A percentile compares a stretch with the other conserved stretches of the same genome.
These are phyloP conservation scores for Spergularia azorica DNA, from an alignment of 179 eudicot genomes.

Conservation along the genomic window DNA sequence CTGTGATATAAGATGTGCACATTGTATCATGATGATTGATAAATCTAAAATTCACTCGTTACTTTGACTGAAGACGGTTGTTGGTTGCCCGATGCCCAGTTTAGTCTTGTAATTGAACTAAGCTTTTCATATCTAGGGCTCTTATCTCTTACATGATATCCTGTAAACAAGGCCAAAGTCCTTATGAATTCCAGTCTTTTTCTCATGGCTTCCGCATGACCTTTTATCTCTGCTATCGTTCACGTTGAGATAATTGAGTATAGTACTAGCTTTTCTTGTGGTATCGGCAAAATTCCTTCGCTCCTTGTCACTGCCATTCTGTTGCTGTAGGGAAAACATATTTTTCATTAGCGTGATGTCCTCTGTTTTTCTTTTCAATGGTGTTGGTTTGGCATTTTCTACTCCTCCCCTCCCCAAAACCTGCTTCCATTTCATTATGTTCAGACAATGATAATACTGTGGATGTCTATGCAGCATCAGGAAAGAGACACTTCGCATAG, in stretches of 20 bases:
- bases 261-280: not conserved
- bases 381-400: not conserved
- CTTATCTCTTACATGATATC: not conserved
- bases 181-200: not conserved
- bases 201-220: not conserved
- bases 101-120: not conserved
- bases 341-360: not conserved
- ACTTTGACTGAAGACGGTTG: not conserved
- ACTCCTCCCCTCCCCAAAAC: not conserved
- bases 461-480: conserved; percentile 46
- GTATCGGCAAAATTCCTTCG: not conserved
- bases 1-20: not conserved
- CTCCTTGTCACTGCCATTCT: not conserved
- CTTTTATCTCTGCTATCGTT: not conserved
- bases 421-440: not conserved
- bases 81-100: not conserved
- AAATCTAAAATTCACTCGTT: not conserved
- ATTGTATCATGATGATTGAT: not conserved
- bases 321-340: not conserved
- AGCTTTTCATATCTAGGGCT: not conserved
- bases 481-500: conserved; percentile 63
- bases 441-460: conserved; percentile 1
- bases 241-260: too few species aligned
- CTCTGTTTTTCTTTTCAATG: not conserved
- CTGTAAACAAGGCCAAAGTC: not conserved